phyloP scores from a whole-genome alignment of 192 early-diverging fungal genomes.

The Backusella circina region DNA sequence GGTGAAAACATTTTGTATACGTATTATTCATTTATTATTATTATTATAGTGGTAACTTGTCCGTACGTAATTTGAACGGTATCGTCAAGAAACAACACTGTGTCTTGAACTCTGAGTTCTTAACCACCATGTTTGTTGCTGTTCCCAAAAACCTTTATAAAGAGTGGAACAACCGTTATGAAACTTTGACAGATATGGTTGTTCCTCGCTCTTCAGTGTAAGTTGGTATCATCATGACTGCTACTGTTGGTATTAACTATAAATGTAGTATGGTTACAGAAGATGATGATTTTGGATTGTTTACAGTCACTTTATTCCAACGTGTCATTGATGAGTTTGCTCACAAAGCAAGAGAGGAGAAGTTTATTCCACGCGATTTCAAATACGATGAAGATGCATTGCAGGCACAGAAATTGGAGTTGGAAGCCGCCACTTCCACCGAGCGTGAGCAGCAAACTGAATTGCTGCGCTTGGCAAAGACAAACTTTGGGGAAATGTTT shows the following conservation, averaged over 20 bases:
- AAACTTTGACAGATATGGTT: conserved; percentile 89
- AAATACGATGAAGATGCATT: conserved; percentile 83
- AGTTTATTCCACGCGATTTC: conserved; percentile 95
- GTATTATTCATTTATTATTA: background rate
- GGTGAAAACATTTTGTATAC: background rate
- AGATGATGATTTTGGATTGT: conserved; percentile 94
- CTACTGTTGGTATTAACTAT: background rate
- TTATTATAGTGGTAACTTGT: conserved; percentile 76
- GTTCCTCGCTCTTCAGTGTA: conserved; percentile 92
- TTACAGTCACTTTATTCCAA: conserved; percentile 89
- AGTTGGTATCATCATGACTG: conserved; percentile 12
- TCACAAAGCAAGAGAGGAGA: conserved; percentile 83
- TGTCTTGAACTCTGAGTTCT: conserved; percentile 89
- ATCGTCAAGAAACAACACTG: conserved; percentile 92
- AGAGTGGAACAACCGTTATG: conserved; percentile 87
- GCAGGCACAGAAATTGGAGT: conserved; percentile 76
- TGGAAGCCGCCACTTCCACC: conserved; percentile 46
- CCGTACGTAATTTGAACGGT: conserved; percentile 81
- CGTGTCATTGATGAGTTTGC: conserved; percentile 88
- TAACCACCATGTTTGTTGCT: conserved; percentile 90
- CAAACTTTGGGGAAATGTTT: conserved; percentile 94
- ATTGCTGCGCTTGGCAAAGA: conserved; percentile 82
- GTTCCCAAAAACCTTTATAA: conserved; percentile 73
- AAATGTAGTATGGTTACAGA: conserved; percentile 72
- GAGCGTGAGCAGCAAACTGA: conserved; percentile 68